Conservation (phyloP, 768 basidiomycete species). For the Leucosporidium yakuticum region DNA sequence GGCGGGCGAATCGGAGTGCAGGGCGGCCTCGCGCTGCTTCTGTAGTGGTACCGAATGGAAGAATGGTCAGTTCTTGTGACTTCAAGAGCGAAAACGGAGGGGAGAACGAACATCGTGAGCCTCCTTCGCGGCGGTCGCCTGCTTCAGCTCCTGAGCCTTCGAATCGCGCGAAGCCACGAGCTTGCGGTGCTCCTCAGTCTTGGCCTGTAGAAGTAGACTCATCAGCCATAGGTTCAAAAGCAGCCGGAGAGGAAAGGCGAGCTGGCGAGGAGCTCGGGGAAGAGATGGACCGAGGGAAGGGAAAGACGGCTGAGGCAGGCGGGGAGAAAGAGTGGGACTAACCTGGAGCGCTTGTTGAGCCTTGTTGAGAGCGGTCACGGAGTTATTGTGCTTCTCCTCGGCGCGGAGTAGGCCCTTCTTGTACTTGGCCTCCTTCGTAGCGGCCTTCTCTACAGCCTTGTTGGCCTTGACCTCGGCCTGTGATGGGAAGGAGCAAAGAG, state of each 20-base stretch:
- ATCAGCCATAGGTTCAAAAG: neutral
- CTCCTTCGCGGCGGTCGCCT: conserved; percentile 8
- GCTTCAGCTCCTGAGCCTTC: conserved; percentile 5
- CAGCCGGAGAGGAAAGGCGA: too few relatives aligned
- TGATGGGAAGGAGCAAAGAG: neutral
- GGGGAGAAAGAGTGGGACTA: neutral
- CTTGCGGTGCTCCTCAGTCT: conserved; percentile 10
- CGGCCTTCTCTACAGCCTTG: conserved; percentile 20
- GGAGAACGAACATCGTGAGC: conserved; percentile 20
- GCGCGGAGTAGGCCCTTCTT: conserved; percentile 2
- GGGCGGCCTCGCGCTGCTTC: too few relatives aligned
- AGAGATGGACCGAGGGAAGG: too few relatives aligned
- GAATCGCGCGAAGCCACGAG: conserved; percentile 6
- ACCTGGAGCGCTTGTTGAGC: conserved; percentile 18
- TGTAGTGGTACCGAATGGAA: too few relatives aligned
- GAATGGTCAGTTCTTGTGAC: too few relatives aligned
- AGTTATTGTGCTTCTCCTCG: conserved; percentile 25
- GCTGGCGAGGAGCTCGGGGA: too few relatives aligned
- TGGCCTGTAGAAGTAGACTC: neutral
- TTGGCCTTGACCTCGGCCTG: conserved; percentile 21
- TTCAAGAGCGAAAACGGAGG: neutral
- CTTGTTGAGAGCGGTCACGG: conserved; percentile 19
- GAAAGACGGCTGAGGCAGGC: neutral
- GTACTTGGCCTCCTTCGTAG: conserved; percentile 13
- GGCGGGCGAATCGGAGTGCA: too few relatives aligned